Evolutionary conservation across 2,329 filamentous ascomycete genomes (phyloP).

Genomic region (Talaromyces sp.): DNA sequence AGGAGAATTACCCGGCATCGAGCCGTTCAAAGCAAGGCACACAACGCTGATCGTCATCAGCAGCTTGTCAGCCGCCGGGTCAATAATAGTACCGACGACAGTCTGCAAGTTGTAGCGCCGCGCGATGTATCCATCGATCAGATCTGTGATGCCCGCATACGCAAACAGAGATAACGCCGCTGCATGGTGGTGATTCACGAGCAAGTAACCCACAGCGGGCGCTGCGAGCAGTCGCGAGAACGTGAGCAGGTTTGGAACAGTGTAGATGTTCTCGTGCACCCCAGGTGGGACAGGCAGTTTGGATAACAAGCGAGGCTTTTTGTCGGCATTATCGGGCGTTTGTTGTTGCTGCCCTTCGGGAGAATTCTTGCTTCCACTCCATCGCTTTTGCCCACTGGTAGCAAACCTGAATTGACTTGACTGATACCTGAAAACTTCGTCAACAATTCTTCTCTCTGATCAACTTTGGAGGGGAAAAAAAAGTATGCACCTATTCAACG

Average conservation of each 20-base stretch:
- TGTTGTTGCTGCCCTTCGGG: neutral
- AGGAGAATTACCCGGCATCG: slow-evolving; percentile 62
- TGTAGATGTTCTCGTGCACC: slow-evolving; percentile 87
- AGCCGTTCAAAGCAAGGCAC: slow-evolving; percentile 75
- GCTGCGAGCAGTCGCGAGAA: slow-evolving; percentile 77
- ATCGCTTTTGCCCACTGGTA: neutral
- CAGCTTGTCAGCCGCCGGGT: slow-evolving; percentile 94
- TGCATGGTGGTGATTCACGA: slow-evolving; percentile 74
- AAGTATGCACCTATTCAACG: neutral
- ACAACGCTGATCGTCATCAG: slow-evolving; percentile 92
- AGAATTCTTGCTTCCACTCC: neutral
- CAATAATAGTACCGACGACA: slow-evolving; percentile 89
- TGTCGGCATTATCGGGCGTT: neutral
- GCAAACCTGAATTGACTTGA: neutral
- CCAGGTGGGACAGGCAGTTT: slow-evolving; percentile 18
- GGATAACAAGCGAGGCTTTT: slow-evolving; percentile 27
- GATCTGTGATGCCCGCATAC: slow-evolving; percentile 85
- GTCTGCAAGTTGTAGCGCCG: slow-evolving; percentile 82
- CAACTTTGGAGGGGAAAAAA: neutral
- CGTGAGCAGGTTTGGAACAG: slow-evolving; percentile 88
- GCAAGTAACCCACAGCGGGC: slow-evolving; percentile 80
- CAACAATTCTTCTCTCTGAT: neutral
- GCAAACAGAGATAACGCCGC: slow-evolving; percentile 81
- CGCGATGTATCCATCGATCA: slow-evolving; percentile 92
- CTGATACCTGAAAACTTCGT: neutral